Evolutionary conservation across 1,139 yeast genomes (phyloP).

Genomic region (Hyphopichia buzzinii): DNA sequence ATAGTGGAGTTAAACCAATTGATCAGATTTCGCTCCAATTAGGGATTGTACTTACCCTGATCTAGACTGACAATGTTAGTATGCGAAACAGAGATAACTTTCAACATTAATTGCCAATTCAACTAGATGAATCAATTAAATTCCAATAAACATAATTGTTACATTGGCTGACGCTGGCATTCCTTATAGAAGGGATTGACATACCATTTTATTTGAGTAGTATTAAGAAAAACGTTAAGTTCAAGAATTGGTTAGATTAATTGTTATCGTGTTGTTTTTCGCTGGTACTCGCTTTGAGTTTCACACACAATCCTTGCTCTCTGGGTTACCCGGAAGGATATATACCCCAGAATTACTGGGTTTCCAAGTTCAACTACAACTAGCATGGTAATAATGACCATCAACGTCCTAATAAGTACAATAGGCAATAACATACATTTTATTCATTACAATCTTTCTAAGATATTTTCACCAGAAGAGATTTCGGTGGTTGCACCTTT

Average conservation of each 20-base stretch:
- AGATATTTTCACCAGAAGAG: constrained; percentile 59
- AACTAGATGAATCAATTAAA: no score
- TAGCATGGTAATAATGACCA: no score
- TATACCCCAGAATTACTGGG: no score
- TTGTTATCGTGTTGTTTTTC: constrained; percentile 4
- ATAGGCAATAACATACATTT: no score
- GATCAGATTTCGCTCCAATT: background rate
- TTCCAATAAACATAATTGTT: no score
- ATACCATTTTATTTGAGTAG: constrained; percentile 4
- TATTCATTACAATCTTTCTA: constrained; percentile 22
- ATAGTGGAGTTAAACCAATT: no score
- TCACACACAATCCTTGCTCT: background rate
- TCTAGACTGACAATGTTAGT: constrained; percentile 49
- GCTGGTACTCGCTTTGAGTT: background rate
- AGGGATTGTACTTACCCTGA: constrained; percentile 54
- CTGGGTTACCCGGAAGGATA: constrained; percentile 2
- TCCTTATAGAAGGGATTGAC: no score
- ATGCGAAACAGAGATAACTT: no score
- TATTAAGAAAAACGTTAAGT: background rate
- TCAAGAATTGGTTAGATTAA: background rate
- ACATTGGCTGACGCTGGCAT: no score
- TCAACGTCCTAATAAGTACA: no score
- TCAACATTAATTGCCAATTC: no score
- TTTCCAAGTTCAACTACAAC: no score
- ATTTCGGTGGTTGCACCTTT: constrained; percentile 54